phyloP scores from a whole-genome alignment of 352 stramenopile genomes.

The Phytophthora quininea region DNA sequence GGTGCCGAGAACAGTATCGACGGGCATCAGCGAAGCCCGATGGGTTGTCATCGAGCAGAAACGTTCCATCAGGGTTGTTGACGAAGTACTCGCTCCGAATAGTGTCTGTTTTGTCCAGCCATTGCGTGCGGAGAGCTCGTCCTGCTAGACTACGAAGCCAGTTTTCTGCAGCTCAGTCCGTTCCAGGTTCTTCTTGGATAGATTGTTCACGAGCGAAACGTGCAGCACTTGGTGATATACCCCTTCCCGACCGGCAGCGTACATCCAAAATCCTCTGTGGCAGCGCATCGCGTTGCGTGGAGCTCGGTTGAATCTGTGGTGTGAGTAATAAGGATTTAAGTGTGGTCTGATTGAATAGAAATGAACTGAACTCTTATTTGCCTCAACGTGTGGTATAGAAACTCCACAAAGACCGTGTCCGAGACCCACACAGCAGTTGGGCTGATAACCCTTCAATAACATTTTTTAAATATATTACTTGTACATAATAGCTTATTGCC shows the following conservation, averaged over 20 bases:
- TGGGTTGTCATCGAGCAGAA: too few species aligned
- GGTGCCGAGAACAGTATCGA: conserved; percentile 1
- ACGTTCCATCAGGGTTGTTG: neutral
- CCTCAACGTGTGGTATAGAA: too few species aligned
- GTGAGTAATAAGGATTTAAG: too few species aligned
- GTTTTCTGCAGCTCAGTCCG: neutral
- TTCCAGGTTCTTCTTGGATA: neutral
- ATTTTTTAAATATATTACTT: too few species aligned
- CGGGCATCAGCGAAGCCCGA: neutral
- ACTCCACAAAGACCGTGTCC: too few species aligned
- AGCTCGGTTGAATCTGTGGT: too few species aligned
- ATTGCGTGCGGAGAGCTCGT: neutral
- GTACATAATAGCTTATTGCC: too few species aligned
- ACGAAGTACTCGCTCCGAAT: neutral
- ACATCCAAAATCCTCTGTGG: conserved; percentile 8
- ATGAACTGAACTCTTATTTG: too few species aligned
- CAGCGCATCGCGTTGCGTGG: too few species aligned
- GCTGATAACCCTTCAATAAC: too few species aligned
- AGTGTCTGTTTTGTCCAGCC: neutral
- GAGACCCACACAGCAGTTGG: too few species aligned
- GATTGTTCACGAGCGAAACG: conserved; percentile 3
- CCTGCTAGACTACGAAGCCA: conserved; percentile 4
- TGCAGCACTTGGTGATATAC: neutral
- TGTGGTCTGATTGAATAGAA: too few species aligned
- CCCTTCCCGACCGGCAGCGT: neutral